Conservation (phyloP, 306 rosid species). For the Hippophae rhamnoides region DNA sequence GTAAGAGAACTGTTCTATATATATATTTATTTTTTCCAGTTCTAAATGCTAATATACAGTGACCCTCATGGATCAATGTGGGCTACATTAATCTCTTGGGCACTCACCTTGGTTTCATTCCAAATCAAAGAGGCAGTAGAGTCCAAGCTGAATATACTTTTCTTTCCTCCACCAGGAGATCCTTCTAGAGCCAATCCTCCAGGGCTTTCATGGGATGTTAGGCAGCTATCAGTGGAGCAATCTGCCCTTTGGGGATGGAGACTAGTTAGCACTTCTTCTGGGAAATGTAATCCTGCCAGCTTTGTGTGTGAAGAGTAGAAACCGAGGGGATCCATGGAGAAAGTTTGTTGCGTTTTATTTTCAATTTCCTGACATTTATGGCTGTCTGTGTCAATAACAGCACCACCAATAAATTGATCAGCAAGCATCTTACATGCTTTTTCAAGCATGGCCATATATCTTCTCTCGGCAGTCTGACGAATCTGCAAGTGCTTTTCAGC, state of each 20-base stretch:
- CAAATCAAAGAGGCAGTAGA: conserved; percentile 61
- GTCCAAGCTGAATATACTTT: conserved; percentile 49
- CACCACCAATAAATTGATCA: conserved; percentile 74
- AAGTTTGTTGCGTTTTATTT: conserved; percentile 41
- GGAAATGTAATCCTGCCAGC: conserved; percentile 36
- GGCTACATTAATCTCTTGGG: conserved; percentile 52
- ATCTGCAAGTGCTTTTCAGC: conserved; percentile 97
- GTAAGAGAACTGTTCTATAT: conserved; percentile 16
- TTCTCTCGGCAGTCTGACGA: conserved; percentile 81
- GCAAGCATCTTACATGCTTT: conserved; percentile 98
- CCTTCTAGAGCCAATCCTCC: conserved; percentile 73
- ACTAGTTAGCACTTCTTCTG: conserved; percentile 40
- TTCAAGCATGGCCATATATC: conserved; percentile 93
- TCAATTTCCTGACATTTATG: conserved; percentile 56
- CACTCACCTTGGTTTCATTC: conserved; percentile 68
- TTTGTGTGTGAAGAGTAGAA: conserved; percentile 51
- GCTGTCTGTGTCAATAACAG: conserved; percentile 50
- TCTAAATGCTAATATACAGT: conserved; percentile 61
- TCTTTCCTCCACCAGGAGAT: conserved; percentile 51
- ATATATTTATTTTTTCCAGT: conserved; percentile 7
- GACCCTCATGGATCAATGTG: conserved; percentile 48
- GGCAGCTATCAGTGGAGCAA: conserved; percentile 92
- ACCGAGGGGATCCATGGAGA: conserved; percentile 61
- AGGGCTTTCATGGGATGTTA: conserved; percentile 80
- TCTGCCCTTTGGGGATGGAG: conserved; percentile 63